Percentiles rank a stretch among this genome's conserved stretches.
Evolutionary conservation across 192 early-diverging fungal genomes (phyloP).

Genomic region (Polychytrium aggregatum): DNA sequence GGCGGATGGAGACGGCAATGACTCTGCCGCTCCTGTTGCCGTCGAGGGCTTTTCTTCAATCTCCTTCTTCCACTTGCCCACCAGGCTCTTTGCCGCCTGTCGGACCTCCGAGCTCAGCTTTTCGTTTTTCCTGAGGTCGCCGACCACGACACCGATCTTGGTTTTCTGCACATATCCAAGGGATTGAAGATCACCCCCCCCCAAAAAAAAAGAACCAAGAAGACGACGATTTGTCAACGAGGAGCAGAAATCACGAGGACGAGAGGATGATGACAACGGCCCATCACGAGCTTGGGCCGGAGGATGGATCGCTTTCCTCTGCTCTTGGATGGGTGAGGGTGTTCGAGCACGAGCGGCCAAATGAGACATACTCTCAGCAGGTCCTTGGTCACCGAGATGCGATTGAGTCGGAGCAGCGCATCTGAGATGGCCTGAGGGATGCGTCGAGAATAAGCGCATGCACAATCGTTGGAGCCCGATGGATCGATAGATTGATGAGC

Average conservation of each 20-base stretch:
- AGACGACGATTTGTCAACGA: no score
- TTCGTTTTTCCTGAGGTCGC: slow-evolving; percentile 55
- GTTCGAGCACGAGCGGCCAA: background rate
- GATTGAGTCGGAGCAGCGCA: slow-evolving; percentile 28
- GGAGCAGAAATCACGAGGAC: no score
- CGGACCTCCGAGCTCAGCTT: slow-evolving; percentile 39
- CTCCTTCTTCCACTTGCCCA: slow-evolving; percentile 78
- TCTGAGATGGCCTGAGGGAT: slow-evolving; percentile 37
- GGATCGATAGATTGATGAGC: no score
- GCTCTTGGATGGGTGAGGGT: background rate
- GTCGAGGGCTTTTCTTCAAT: slow-evolving; percentile 16
- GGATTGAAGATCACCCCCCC: no score
- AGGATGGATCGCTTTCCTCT: no score
- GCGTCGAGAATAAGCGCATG: no score
- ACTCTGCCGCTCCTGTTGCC: slow-evolving; percentile 2
- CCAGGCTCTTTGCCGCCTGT: slow-evolving; percentile 51
- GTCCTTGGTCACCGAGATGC: slow-evolving; percentile 33
- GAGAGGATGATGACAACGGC: no score
- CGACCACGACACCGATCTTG: slow-evolving; percentile 66
- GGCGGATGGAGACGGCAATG: background rate
- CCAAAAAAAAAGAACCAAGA: no score
- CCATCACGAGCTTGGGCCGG: no score
- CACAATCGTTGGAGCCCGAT: no score
- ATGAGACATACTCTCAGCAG: slow-evolving; percentile 38
- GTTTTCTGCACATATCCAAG: slow-evolving; percentile 43